Percentiles rank a stretch among this genome's conserved stretches.
Evolutionary conservation across 2,329 filamentous ascomycete genomes (phyloP).

Genomic region (Bipolaris oryzae): DNA sequence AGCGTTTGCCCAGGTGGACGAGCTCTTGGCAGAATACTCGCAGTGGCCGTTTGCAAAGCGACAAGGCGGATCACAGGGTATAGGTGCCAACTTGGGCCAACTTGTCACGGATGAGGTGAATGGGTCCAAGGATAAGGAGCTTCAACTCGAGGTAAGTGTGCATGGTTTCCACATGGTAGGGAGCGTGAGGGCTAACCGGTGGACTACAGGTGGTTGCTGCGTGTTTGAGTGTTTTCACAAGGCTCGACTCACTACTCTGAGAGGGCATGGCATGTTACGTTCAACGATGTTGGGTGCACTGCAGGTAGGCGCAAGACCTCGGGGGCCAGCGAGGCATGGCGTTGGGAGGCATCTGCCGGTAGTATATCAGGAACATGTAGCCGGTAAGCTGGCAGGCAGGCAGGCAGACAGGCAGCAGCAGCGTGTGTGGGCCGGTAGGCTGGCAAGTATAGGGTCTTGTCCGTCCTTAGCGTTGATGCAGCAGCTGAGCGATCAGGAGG

Average conservation of each 20-base stretch:
- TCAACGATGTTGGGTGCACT: neutral
- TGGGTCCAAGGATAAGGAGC: conserved; percentile 86
- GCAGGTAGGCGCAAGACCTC: conserved; percentile 5
- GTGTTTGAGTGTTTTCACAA: conserved; percentile 95
- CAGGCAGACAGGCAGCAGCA: no score
- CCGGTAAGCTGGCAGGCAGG: conserved; percentile 11
- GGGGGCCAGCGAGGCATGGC: conserved; percentile 17
- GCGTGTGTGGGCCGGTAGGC: conserved; percentile 2
- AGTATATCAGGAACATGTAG: conserved; percentile 16
- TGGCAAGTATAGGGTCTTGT: conserved; percentile 23
- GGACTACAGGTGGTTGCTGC: conserved; percentile 75
- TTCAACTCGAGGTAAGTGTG: conserved; percentile 84
- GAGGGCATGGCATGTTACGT: conserved; percentile 3
- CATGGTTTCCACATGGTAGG: neutral
- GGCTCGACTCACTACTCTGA: conserved; percentile 93
- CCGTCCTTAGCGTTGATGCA: conserved; percentile 35
- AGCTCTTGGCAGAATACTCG: conserved; percentile 92
- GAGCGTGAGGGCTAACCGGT: conserved; percentile 27
- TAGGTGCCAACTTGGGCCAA: conserved; percentile 90
- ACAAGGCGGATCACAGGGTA: conserved; percentile 74
- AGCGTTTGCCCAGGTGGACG: conserved; percentile 96
- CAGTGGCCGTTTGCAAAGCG: conserved; percentile 96
- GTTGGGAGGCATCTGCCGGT: conserved; percentile 9
- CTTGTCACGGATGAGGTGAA: conserved; percentile 86
- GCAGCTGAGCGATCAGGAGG: conserved; percentile 30